These are phyloP conservation scores for Amphibolis antarctica DNA, from an alignment of 106 monocot species.

Conservation along the genomic window DNA sequence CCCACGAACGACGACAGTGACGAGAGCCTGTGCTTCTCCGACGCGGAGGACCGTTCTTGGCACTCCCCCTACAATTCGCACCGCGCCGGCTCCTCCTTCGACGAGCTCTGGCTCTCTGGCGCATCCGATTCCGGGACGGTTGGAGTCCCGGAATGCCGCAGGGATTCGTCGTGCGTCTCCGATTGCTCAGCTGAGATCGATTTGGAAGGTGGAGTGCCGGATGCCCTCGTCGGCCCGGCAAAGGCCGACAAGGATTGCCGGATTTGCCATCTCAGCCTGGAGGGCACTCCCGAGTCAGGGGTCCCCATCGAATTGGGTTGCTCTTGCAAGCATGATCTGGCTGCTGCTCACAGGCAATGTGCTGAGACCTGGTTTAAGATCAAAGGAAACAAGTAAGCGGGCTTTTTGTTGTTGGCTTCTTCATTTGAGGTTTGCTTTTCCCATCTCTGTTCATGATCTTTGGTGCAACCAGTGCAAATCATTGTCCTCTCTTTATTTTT, in stretches of 20 bases:
- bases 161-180: conserved; percentile 7
- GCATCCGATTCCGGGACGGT: conserved; percentile 5
- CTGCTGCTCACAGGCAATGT: conserved; percentile 21
- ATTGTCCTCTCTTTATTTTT: no score
- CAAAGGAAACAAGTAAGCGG: conserved; percentile 15
- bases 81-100: conserved; percentile 8
- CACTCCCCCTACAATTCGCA: conserved; percentile 15
- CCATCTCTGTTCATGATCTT: no score
- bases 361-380: conserved; percentile 27
- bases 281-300: conserved; percentile 8
- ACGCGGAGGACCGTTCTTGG: conserved; percentile 23
- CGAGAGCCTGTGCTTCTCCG: conserved; percentile 16
- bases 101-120: conserved; percentile 10
- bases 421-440: no score
- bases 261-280: conserved; percentile 18
- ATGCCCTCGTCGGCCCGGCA: background rate
- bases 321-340: conserved; percentile 26
- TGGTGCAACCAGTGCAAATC: no score
- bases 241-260: conserved; percentile 16
- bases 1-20: conserved; percentile 9
- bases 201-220: conserved; percentile 6
- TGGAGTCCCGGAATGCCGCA: background rate
- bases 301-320: conserved; percentile 21
- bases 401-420: background rate
- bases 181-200: conserved; percentile 13